Evolutionary conservation across 805 yeast species (phyloP).

Genomic region (Barnettozyma botsteinii): DNA sequence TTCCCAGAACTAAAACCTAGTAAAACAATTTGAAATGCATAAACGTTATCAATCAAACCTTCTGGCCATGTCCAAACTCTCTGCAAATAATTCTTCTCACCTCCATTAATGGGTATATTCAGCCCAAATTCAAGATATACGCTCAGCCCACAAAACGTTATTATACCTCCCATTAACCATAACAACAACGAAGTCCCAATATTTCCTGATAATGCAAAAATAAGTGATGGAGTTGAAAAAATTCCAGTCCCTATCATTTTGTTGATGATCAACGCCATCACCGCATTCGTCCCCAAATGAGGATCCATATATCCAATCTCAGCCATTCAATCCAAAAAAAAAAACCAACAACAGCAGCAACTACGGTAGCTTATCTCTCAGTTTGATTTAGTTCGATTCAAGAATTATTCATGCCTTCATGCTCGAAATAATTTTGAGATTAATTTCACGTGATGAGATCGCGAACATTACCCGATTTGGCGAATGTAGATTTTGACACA

Average conservation of each 20-base stretch:
- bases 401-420: too few relatives aligned
- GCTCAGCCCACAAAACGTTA: constrained; percentile 48
- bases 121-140: constrained; percentile 63
- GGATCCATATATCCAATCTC: too few relatives aligned
- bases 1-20: constrained; percentile 60
- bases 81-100: constrained; percentile 63
- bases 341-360: too few relatives aligned
- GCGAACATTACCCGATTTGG: constrained; percentile 1
- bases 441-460: background rate
- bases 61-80: constrained; percentile 50
- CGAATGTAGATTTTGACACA: too few relatives aligned
- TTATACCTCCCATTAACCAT: constrained; percentile 59
- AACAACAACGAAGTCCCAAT: constrained; percentile 51
- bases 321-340: too few relatives aligned
- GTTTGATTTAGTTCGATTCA: too few relatives aligned
- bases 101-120: constrained; percentile 61
- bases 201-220: constrained; percentile 50
- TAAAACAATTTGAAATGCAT: constrained; percentile 48
- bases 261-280: constrained; percentile 46
- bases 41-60: constrained; percentile 43
- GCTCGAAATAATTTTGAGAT: too few relatives aligned
- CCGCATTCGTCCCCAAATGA: constrained; percentile 18
- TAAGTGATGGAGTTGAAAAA: constrained; percentile 61
- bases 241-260: constrained; percentile 74
- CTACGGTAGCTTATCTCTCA: too few relatives aligned